Percentiles rank a stretch among this genome's conserved stretches.
phyloP scores from a whole-genome alignment of 805 yeast species.

The Isabelozyma heimii region DNA sequence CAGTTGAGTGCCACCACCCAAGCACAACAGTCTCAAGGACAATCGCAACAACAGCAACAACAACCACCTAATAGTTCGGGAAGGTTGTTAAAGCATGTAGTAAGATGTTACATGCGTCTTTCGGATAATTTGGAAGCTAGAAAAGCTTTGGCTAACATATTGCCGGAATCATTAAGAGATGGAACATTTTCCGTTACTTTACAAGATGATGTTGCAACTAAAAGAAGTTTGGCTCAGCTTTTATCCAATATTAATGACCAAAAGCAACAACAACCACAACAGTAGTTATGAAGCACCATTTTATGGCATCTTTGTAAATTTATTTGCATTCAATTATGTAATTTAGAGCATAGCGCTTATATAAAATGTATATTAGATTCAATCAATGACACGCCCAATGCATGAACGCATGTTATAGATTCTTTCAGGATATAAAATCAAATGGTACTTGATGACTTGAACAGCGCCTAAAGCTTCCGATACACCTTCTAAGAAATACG shows the following conservation, averaged over 20 bases:
- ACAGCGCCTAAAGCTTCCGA: too few relatives aligned
- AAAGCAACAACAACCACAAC: slow-evolving; percentile 3
- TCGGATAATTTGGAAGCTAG: slow-evolving; percentile 91
- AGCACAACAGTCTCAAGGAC: slow-evolving; percentile 41
- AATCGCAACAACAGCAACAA: slow-evolving; percentile 9
- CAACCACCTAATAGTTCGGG: slow-evolving; percentile 54
- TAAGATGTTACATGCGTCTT: slow-evolving; percentile 86
- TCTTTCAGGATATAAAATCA: too few relatives aligned
- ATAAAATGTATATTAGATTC: background rate
- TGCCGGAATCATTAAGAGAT: slow-evolving; percentile 86
- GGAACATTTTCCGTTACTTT: slow-evolving; percentile 78
- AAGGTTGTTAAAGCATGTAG: slow-evolving; percentile 86
- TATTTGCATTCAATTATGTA: background rate
- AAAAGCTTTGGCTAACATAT: slow-evolving; percentile 73
- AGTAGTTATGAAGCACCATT: background rate
- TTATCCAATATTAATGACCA: slow-evolving; percentile 55
- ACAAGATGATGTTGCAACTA: slow-evolving; percentile 85
- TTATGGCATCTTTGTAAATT: background rate
- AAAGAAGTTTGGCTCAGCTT: slow-evolving; percentile 81
- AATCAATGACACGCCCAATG: too few relatives aligned
- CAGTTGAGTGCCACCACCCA: slow-evolving; percentile 57
- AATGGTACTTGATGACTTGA: too few relatives aligned
- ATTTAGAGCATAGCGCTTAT: background rate
- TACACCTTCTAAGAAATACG: too few relatives aligned
- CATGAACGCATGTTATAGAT: too few relatives aligned